Evolutionary conservation across 192 early-diverging fungal species (phyloP).

Genomic region (Gamsiella multidivaricata): DNA sequence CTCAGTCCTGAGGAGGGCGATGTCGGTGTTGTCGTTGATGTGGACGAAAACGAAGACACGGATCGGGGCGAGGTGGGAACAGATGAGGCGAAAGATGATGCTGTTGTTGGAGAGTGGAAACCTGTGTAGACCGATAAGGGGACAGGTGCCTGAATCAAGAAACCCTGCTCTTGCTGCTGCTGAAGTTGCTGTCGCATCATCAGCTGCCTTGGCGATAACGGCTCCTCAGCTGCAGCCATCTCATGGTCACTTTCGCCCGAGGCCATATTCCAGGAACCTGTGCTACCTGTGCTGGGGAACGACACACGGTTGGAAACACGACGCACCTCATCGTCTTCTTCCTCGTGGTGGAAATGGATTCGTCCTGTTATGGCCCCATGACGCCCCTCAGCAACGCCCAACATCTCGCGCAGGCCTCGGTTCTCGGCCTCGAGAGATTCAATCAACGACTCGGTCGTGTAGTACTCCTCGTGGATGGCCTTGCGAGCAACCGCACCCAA

Average conservation of each 20-base stretch:
- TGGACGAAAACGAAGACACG: background rate
- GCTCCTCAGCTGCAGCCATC: background rate
- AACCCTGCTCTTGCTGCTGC: background rate
- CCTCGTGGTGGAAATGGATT: conserved; percentile 20
- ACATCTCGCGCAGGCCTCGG: conserved; percentile 34
- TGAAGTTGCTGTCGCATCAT: background rate
- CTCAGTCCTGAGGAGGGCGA: conserved; percentile 12
- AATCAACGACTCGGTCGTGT: conserved; percentile 41
- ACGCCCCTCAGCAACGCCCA: conserved; percentile 27
- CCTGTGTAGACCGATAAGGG: conserved; percentile 24
- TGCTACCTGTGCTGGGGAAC: conserved; percentile 43
- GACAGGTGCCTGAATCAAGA: background rate
- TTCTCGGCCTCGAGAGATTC: conserved; percentile 49
- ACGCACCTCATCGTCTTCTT: conserved; percentile 6
- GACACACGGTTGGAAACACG: conserved; percentile 23
- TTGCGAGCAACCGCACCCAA: conserved; percentile 32
- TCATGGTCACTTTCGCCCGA: conserved; percentile 48
- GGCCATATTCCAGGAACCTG: conserved; percentile 30
- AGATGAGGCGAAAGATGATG: too few species aligned
- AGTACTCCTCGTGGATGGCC: conserved; percentile 46
- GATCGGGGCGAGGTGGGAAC: too few species aligned
- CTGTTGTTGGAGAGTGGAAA: background rate
- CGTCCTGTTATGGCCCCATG: background rate
- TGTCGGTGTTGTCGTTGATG: conserved; percentile 18
- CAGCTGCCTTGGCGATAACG: conserved; percentile 1